Base-by-base conservation (phyloP, 1,139 yeast species). In the Meyerozyma elateridarum region DNA sequence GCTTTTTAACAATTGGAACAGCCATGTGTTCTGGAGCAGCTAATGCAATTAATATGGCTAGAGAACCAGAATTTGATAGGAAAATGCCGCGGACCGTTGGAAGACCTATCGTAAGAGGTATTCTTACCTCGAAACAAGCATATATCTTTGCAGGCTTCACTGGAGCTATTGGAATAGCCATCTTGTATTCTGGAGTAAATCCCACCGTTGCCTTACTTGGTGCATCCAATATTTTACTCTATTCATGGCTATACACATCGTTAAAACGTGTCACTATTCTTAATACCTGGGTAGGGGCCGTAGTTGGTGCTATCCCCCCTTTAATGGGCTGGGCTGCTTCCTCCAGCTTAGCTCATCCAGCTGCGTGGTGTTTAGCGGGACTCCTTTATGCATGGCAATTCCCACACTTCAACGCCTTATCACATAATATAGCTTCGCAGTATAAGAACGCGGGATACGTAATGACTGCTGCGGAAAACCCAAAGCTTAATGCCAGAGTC, bases 241-340 rank as follows among this genome's bases (percentile, higher is more conserved):
- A 91, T 51, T 79, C 93, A 0, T 89, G 97, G 82, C 59, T 82
- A 1, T 91, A 91, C 60, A 91, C 99, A 0, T 83, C 96, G 0
- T 64, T 93, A 52, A 91, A 91, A 52, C 71, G 99, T 35, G 76
- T 70, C 41, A 79, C 87, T 13, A 91, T 91, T 31, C 54, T 84
- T 28, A 91, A 91, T 56, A 91, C 99, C 1, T 91, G 99, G 99
- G 93, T 91, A 1, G 99, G 99, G 15, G 98, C 98, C 1, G 54
- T 93, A 7, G 98, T 93, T 3, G 99, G 99, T 4, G 97, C 97
- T 0, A 84, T 91, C 25, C 98, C 99, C 1, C 99, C 99, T 20
- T 69, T 93, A 33, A 91, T 91, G 99, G 99, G 99, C 2, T 91
- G 98, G 98, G 96, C 96, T 1, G 95, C 96, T 0, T 84, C 95